These are phyloP conservation scores for Exophiala phaeomuriformis DNA, from an alignment of 2,329 filamentous ascomycete species.

Conservation along the genomic window DNA sequence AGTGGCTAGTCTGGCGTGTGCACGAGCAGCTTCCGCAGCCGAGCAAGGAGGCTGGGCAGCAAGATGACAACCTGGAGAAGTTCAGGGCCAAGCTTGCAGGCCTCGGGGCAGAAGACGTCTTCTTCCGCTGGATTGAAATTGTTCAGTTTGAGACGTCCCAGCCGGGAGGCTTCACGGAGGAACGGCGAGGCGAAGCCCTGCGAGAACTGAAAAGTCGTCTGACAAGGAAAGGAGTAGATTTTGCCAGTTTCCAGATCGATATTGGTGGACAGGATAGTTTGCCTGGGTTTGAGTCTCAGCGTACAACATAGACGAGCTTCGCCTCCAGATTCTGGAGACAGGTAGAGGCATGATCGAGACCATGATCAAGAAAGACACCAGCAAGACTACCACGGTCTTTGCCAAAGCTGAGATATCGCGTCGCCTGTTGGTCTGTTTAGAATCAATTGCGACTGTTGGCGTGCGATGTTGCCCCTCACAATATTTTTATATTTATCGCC, in stretches of 20 bases:
- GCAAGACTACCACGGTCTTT: no score
- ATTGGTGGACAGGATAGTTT: slow-evolving; percentile 56
- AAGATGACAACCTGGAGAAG: slow-evolving; percentile 66
- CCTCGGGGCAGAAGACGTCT: slow-evolving; percentile 78
- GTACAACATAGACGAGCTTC: not conserved
- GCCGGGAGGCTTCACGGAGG: slow-evolving; percentile 68
- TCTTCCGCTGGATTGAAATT: slow-evolving; percentile 88
- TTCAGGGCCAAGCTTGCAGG: slow-evolving; percentile 69
- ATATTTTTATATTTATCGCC: no score
- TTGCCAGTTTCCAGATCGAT: slow-evolving; percentile 71
- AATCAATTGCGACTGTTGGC: no score
- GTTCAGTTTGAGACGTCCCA: slow-evolving; percentile 78
- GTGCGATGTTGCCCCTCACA: no score
- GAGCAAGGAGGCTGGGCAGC: slow-evolving; percentile 42
- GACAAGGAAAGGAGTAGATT: slow-evolving; percentile 66
- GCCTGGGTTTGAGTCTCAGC: slow-evolving; percentile 38
- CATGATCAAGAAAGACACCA: no score
- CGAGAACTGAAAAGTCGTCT: slow-evolving; percentile 70
- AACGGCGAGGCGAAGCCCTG: slow-evolving; percentile 65
- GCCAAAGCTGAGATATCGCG: no score
- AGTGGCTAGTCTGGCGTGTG: slow-evolving; percentile 60
- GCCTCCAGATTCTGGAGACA: not conserved
- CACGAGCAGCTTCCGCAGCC: slow-evolving; percentile 43
- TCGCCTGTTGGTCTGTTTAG: no score
- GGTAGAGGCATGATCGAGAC: no score